Percentiles rank a stretch among this genome's conserved stretches.
These are phyloP conservation scores for Globisporangium echinulatum DNA, from an alignment of 352 stramenopile genomes.

Conservation along the genomic window DNA sequence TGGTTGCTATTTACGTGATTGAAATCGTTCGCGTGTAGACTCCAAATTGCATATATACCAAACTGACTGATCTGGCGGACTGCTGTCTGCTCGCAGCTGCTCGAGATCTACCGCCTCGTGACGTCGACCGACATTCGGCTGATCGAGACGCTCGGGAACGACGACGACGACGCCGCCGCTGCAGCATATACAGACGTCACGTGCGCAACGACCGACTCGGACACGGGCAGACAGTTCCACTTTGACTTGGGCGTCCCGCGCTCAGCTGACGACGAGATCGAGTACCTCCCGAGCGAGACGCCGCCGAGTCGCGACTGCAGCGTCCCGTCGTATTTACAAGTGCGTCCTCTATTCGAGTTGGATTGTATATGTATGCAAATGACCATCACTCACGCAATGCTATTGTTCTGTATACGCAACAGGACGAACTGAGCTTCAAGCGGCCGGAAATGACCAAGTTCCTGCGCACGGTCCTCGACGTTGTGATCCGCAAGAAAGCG, in stretches of 20 bases:
- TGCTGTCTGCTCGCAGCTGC: constrained; percentile 32
- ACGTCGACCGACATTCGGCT: constrained; percentile 73
- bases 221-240: constrained; percentile 55
- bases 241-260: constrained; percentile 72
- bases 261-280: constrained; percentile 61
- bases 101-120: constrained; percentile 72
- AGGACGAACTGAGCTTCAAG: constrained; percentile 81
- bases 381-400: neutral
- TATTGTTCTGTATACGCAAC: neutral
- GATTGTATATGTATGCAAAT: no score
- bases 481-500: constrained; percentile 76
- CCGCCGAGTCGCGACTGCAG: constrained; percentile 34
- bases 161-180: constrained; percentile 50
- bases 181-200: constrained; percentile 55
- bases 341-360: constrained; percentile 14
- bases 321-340: constrained; percentile 68
- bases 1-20: neutral
- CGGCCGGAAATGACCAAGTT: constrained; percentile 79
- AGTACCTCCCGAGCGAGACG: constrained; percentile 69
- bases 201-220: constrained; percentile 62
- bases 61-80: neutral
- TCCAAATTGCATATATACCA: neutral
- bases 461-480: constrained; percentile 73
- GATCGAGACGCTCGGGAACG: constrained; percentile 50
- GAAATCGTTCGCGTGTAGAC: no score